phyloP scores from a whole-genome alignment of 2,329 filamentous ascomycete genomes.

The Pseudocercospora fijiensis region DNA sequence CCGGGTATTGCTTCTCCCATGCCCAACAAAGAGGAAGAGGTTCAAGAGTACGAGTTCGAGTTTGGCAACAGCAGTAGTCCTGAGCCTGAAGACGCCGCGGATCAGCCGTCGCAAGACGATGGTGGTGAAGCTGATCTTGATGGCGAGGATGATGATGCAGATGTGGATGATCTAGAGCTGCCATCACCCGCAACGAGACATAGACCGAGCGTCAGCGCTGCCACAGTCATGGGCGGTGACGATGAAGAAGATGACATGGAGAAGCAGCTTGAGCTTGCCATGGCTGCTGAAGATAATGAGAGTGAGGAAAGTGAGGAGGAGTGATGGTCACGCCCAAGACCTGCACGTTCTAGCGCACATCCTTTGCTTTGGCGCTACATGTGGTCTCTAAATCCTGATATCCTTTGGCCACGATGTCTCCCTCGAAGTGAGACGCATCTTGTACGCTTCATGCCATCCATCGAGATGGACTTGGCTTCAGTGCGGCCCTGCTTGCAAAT shows the following conservation, averaged over 20 bases:
- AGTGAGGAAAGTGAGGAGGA: conserved; percentile 50
- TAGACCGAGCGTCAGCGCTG: conserved; percentile 26
- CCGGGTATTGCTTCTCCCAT: conserved; percentile 29
- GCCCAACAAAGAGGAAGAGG: conserved; percentile 21
- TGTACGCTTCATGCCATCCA: neutral
- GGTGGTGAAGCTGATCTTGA: conserved; percentile 26
- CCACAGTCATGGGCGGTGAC: conserved; percentile 21
- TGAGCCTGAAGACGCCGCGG: conserved; percentile 18
- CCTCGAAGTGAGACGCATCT: neutral
- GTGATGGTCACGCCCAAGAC: conserved; percentile 9
- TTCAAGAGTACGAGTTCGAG: conserved; percentile 34
- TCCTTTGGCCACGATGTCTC: neutral
- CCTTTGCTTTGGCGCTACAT: neutral
- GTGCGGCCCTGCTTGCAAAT: neutral
- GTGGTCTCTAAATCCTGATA: neutral
- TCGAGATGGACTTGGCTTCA: neutral
- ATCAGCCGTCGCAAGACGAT: neutral
- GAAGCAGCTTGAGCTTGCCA: conserved; percentile 44
- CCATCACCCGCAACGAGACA: conserved; percentile 33
- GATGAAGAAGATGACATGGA: conserved; percentile 46
- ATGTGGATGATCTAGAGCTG: conserved; percentile 36
- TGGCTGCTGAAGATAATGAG: conserved; percentile 39
- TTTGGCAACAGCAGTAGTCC: conserved; percentile 28
- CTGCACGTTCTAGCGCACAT: neutral
- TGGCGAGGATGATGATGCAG: conserved; percentile 36